Base-by-base conservation (phyloP, 805 yeast species). In the Metschnikowia santaceciliae region DNA sequence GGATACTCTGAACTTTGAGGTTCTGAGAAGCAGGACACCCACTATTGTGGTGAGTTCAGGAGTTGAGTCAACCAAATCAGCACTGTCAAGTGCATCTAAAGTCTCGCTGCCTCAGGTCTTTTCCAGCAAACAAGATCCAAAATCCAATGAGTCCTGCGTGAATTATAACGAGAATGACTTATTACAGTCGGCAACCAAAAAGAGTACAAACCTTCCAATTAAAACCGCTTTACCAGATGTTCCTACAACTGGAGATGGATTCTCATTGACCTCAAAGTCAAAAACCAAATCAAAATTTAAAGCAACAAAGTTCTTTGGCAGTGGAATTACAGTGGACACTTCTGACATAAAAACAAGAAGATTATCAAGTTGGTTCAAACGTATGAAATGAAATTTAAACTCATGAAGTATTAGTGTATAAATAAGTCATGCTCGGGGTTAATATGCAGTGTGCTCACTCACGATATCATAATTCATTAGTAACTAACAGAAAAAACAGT, bases 391-490 rank as follows among this genome's bases (percentile, higher is more conserved):
- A 42, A 14, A 20, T 33, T 19, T 20, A 20, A 26, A n/a, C 20
- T 15, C 38, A 35, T 20, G 7, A 23, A 23, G 13, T 19, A 14
- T n/a, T 30, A 32, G 32, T 15, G 34, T 13, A 11, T 36, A 14
- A 36, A 13, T 11, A 30, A 42, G 26, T 19, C 19, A 33, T 42
- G 38, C 46, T 42, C 5, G 17, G 35, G 20, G 30, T 20, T 20
- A 14, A 42, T 42, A 42, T 42, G 38, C 46, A 42, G 46, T 20
- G 42, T 39, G 42, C 42, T 39, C 42, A 39, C 42, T 39, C 3
- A 10, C 40, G 40, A 8, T 23, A 39, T 11, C 23, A n/a, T 8
- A 20, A 22, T 39, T 8, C 42, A 23, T 23, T 23, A 39, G 42
- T 23, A 23, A 39, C 32, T 11, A 19, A 13, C 42, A 39, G 32